These are phyloP conservation scores for Ascochyta fabae DNA, from an alignment of 2,329 filamentous ascomycete genomes.

Conservation along the genomic window DNA sequence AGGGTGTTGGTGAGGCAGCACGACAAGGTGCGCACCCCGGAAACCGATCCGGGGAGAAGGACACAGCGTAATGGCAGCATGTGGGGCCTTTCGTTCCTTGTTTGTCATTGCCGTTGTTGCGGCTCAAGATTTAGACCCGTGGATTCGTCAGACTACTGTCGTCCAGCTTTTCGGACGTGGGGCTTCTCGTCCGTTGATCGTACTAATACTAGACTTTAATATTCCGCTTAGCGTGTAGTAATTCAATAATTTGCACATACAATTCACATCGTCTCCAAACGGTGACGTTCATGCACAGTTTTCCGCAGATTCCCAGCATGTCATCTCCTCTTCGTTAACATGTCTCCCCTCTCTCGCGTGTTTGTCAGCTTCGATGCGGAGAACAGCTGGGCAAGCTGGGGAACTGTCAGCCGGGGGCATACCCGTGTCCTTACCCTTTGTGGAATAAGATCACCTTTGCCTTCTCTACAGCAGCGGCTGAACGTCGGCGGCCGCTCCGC, in stretches of 20 bases:
- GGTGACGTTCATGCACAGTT: not conserved
- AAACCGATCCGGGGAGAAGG: slow-evolving; percentile 25
- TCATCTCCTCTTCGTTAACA: not conserved
- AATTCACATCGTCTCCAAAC: not conserved
- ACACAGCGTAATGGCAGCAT: slow-evolving; percentile 13
- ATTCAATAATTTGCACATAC: not conserved
- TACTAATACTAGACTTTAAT: slow-evolving; percentile 10
- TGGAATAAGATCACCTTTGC: slow-evolving; percentile 8
- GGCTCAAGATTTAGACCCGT: slow-evolving; percentile 10
- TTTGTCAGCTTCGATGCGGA: slow-evolving; percentile 6
- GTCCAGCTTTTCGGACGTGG: not conserved
- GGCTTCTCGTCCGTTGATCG: not conserved
- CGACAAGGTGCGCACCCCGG: slow-evolving; percentile 29
- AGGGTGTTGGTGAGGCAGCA: slow-evolving; percentile 19
- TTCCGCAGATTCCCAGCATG: not conserved
- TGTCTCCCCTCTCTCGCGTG: not conserved
- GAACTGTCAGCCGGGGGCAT: not conserved
- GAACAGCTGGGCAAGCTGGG: slow-evolving; percentile 1
- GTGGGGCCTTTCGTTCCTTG: slow-evolving; percentile 4
- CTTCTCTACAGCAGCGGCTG: not conserved
- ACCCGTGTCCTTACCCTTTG: not conserved
- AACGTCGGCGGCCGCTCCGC: slow-evolving; percentile 8
- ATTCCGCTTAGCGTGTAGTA: slow-evolving; percentile 2
- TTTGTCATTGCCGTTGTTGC: slow-evolving; percentile 1
- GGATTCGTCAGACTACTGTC: slow-evolving; percentile 1